Base-by-base conservation (phyloP, 768 basidiomycete species). In the Hydnomerulius pinastri region DNA sequence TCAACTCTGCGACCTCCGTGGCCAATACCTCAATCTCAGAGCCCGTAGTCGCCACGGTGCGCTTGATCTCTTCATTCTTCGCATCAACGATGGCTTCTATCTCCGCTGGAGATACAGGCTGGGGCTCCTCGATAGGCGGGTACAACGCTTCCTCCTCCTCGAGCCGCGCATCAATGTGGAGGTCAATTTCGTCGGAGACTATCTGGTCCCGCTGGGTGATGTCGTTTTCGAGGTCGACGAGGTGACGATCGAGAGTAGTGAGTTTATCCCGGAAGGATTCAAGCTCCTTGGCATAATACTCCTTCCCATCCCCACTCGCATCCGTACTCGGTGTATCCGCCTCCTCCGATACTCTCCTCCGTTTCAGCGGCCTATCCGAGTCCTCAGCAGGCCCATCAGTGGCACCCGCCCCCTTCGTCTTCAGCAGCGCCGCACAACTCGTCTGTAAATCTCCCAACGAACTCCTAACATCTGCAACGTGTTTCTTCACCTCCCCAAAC, bases 191-290 rank as follows among this genome's bases (percentile, higher is more conserved):
- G 17, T 62, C 58, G 4, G 61, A 55, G 27, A 73, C 15, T 28
- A 63, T 49, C 21, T 41, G 33, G 46, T 73, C 61, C 46, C 66
- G 68, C 53, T 75, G 73, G 3, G 51, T 57, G 18, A 75, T 54
- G 38, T 70, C 66, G 46, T 75, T 73, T 52, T 71, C 61, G 21
- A 76, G 57, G 17, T 72, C 68, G 21, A 51, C 3, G 29, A 76
- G 47, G 13, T 66, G 63, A 37, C 49, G 44, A 11, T 66, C 64
- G 6, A 75, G 61, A 4, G 46, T 43, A 21, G 41, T 28, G 48
- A 76, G 51, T n/a, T 58, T 55, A 11, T 71, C 70, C 17, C 52
- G 57, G 24, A 73, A 56, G 4, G 17, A 48, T 20, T 66, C 68
- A 25, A 68, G 38, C 25, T 66, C 66, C 18, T 3, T 43, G n/a